These are phyloP conservation scores for Schrenkiella parvula DNA, from an alignment of 345 rosid genomes.

Conservation along the genomic window DNA sequence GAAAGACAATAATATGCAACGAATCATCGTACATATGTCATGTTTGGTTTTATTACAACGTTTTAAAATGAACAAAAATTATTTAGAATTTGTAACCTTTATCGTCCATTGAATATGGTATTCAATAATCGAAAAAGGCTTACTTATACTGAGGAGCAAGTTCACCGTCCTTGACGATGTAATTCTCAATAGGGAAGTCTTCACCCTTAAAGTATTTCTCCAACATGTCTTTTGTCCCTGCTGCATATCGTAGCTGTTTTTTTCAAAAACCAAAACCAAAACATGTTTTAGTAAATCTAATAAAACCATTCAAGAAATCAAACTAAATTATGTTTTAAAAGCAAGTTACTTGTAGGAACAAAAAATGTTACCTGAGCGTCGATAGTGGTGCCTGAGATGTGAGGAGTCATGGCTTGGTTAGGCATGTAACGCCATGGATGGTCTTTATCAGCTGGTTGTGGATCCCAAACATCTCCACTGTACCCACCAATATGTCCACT, in stretches of 20 bases:
- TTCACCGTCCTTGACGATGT: constrained; percentile 81
- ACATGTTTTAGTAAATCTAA: too few species aligned
- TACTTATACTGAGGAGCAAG: constrained; percentile 80
- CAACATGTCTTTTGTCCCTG: constrained; percentile 89
- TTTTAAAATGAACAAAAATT: too few species aligned
- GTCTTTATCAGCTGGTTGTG: constrained; percentile 94
- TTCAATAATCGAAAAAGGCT: too few species aligned
- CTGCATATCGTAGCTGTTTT: constrained; percentile 77
- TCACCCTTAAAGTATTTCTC: constrained; percentile 87
- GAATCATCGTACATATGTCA: too few species aligned
- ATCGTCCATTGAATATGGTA: too few species aligned
- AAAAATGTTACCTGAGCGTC: constrained; percentile 98
- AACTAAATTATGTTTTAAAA: too few species aligned
- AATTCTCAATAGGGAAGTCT: constrained; percentile 69
- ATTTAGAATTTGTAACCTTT: too few species aligned
- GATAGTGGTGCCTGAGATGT: constrained; percentile 93
- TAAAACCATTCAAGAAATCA: too few species aligned
- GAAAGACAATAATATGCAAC: too few species aligned
- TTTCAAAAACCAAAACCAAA: not conserved
- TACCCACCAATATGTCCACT: constrained; percentile 93
- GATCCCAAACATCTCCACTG: constrained; percentile 94
- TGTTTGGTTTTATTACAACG: too few species aligned
- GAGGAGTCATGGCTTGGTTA: constrained; percentile 98
- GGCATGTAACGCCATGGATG: constrained; percentile 99
- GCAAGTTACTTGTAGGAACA: too few species aligned